Evolutionary conservation across 2,329 filamentous ascomycete genomes (phyloP).

Genomic region (Alternaria sp.): DNA sequence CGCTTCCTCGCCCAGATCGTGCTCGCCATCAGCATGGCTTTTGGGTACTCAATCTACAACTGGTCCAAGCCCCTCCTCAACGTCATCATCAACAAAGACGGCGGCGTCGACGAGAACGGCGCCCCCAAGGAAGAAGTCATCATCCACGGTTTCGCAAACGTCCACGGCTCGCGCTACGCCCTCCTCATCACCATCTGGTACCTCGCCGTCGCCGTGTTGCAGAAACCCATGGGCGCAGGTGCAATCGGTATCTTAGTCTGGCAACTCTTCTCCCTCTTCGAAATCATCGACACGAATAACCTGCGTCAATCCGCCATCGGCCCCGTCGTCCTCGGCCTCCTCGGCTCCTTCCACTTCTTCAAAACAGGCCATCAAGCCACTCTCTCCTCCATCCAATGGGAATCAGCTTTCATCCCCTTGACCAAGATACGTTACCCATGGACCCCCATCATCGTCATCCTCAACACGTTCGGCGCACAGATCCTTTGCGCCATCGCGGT

Average conservation of each 20-base stretch:
- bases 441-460: conserved; percentile 78
- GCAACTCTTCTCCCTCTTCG: conserved; percentile 81
- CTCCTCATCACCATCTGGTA: conserved; percentile 81
- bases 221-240: conserved; percentile 93
- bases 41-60: conserved; percentile 82
- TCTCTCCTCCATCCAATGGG: conserved; percentile 91
- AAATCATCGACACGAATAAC: conserved; percentile 67
- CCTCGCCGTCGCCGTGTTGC: conserved; percentile 76
- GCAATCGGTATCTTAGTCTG: conserved; percentile 82
- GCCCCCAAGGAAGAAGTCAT: conserved; percentile 62
- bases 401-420: conserved; percentile 89
- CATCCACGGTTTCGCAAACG: conserved; percentile 89
- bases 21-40: conserved; percentile 79
- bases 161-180: conserved; percentile 89
- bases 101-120: conserved; percentile 19
- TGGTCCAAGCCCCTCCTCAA: conserved; percentile 86
- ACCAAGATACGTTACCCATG: conserved; percentile 85
- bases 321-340: conserved; percentile 81
- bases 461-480: conserved; percentile 90
- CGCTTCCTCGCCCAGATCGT: conserved; percentile 80
- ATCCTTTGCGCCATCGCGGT: conserved; percentile 81
- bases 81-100: conserved; percentile 59
- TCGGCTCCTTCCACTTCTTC: conserved; percentile 95
- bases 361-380: conserved; percentile 96
- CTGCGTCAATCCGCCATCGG: conserved; percentile 75